Percentiles rank a stretch among this genome's conserved stretches.
phyloP scores from a whole-genome alignment of 2,329 filamentous ascomycete genomes.

The Colletotrichum spaethianum region DNA sequence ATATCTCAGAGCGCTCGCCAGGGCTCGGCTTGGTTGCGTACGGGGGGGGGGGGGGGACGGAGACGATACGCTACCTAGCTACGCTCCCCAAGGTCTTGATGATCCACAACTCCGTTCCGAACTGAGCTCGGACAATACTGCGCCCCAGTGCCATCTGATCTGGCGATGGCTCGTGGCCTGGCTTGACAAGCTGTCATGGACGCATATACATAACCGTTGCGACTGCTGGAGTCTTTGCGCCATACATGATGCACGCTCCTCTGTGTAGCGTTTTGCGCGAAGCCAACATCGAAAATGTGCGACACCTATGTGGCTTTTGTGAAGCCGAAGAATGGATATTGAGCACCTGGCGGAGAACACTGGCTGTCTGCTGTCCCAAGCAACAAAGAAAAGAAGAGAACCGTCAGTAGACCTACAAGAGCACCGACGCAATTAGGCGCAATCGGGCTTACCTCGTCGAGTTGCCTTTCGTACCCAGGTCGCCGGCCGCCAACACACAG shows the following conservation, averaged over 20 bases:
- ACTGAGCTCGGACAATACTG: slow-evolving; percentile 35
- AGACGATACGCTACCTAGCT: background rate
- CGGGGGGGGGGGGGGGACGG: background rate
- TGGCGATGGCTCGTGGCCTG: slow-evolving; percentile 30
- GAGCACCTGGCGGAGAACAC: background rate
- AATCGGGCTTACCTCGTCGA: background rate
- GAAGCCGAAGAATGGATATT: background rate
- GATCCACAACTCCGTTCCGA: slow-evolving; percentile 22
- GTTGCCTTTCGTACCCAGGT: background rate
- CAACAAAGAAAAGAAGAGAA: background rate
- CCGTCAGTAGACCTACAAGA: background rate
- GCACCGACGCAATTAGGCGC: background rate
- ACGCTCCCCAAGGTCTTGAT: background rate
- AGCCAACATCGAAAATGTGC: background rate
- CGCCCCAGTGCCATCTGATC: slow-evolving; percentile 36
- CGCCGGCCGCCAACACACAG: background rate
- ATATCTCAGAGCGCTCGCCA: slow-evolving; percentile 1
- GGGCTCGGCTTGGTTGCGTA: background rate
- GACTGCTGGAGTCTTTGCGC: slow-evolving; percentile 17
- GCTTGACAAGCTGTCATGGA: slow-evolving; percentile 40
- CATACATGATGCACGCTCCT: background rate
- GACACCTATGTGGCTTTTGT: too few relatives aligned
- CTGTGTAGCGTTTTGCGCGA: background rate
- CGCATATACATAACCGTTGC: slow-evolving; percentile 31
- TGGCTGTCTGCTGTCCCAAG: background rate